Conservation (phyloP, 495 filamentous ascomycete species). For the Hypomontagnella monticulosa region DNA sequence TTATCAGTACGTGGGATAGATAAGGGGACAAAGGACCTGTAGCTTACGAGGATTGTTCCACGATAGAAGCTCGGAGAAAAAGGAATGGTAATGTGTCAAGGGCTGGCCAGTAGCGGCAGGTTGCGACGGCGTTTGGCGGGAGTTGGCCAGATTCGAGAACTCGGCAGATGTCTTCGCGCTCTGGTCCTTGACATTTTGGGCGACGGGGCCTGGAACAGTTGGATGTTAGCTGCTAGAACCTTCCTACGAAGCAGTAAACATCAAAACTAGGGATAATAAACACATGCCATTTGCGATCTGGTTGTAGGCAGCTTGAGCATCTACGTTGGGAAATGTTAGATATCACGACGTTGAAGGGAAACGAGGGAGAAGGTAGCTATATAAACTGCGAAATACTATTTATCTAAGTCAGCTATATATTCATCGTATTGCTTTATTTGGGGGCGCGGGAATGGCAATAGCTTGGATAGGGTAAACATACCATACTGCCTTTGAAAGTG, state of each 20-base stretch:
- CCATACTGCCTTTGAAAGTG: constrained; percentile 58
- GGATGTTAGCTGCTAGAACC: constrained; percentile 37
- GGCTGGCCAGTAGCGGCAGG: constrained; percentile 84
- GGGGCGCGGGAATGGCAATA: constrained; percentile 5
- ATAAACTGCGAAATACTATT: constrained; percentile 29
- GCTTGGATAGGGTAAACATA: constrained; percentile 41
- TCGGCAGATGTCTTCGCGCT: constrained; percentile 74
- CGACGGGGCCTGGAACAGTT: constrained; percentile 70
- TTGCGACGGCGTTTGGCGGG: constrained; percentile 72
- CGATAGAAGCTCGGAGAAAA: constrained; percentile 88
- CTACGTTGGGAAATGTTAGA: constrained; percentile 43
- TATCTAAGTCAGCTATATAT: constrained; percentile 47
- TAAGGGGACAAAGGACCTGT: constrained; percentile 21
- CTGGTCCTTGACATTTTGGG: constrained; percentile 79
- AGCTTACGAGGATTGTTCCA: constrained; percentile 65
- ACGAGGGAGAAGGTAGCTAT: constrained; percentile 6
- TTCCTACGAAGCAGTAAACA: constrained; percentile 1
- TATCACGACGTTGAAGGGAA: constrained; percentile 28
- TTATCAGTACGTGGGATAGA: constrained; percentile 55
- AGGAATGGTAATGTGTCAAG: constrained; percentile 94
- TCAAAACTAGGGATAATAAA: background rate
- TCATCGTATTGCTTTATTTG: constrained; percentile 9
- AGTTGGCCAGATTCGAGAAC: constrained; percentile 76
- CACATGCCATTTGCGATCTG: constrained; percentile 53
- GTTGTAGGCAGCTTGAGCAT: constrained; percentile 55